Conservation (phyloP, 1,284 basidiomycete genomes). For the Laetiporus sulphureus region DNA sequence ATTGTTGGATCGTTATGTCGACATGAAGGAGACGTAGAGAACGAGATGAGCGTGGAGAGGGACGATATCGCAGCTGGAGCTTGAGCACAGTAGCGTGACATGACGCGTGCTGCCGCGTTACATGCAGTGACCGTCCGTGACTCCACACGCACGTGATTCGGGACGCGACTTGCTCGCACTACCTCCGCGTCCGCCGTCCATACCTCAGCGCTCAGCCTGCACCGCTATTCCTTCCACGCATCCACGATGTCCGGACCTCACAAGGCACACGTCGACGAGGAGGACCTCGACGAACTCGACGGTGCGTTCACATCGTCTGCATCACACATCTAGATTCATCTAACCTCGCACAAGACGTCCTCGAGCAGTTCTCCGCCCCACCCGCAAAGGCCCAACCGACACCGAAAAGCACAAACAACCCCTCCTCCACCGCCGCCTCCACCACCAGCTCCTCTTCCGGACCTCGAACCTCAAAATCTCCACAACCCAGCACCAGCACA, state of each 20-base stretch:
- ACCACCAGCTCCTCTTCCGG: constrained; percentile 1
- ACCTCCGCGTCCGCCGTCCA: no score
- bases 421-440: constrained; percentile 19
- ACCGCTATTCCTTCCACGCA: background rate
- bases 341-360: constrained; percentile 38
- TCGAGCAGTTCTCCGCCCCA: constrained; percentile 39
- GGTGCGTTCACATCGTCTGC: constrained; percentile 33
- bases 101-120: no score
- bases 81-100: no score
- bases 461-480: constrained; percentile 14
- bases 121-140: no score
- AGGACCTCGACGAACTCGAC: constrained; percentile 72
- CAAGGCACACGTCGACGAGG: constrained; percentile 32
- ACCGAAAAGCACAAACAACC: constrained; percentile 22
- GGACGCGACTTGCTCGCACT: no score
- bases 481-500: constrained; percentile 12
- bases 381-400: constrained; percentile 19
- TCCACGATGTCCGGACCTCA: constrained; percentile 14
- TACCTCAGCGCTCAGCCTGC: no score
- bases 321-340: constrained; percentile 1
- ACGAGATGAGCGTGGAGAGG: no score
- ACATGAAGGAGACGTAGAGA: no score
- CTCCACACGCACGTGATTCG: no score
- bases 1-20: no score
- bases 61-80: no score